Base-by-base conservation (phyloP, 441 rosid species). In the Populus hybrid region DNA sequence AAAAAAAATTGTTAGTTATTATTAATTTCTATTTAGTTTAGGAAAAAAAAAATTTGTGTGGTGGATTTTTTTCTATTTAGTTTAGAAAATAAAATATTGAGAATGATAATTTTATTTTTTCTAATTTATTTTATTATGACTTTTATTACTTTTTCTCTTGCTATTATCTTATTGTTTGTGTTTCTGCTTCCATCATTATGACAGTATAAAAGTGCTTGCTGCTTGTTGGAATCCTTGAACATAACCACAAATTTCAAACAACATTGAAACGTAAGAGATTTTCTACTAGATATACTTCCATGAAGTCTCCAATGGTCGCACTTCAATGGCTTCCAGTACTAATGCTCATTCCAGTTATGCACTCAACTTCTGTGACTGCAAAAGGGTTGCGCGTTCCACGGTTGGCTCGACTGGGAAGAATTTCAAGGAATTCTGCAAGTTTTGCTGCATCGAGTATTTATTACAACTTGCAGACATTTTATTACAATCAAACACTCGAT, bases 401-500 rank as follows among this genome's bases (percentile, higher is more conserved):
- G 59, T 1, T 50, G 20, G 59, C 94, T 90, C 89, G 23, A 88
- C 88, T 28, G 75, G 59, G 59, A 50, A 50, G 59, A 50, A 50
- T 16, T 50, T 50, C 59, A 50, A 50, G 59, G 7, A 46, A 50
- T 16, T 50, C 59, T 50, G n/a, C 59, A 50, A 50, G 59, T 50
- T 50, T 16, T 50, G 59, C 59, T 50, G 59, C 59, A 10, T 90
- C 87, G 5, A 34, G 7, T 50, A 14, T 14, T 1, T 4, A 50
- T 50, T 7, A 14, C 20, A 50, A 16, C 59, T 5, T 50, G 59
- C 59, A 14, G 7, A 50, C 59, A 50, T 50, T 50, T 16, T 50
- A 16, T 50, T 50, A 50, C 59, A 26, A 26, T 26, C 26, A 26
- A 26, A 26, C 26, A 26, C 26, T 26, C 1, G 26, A 26, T 26